Evolutionary conservation across 352 stramenopile genomes (phyloP), one percentile per base, ranked within the genome.

Genomic region (Thalassiosira pacifica): DNA sequence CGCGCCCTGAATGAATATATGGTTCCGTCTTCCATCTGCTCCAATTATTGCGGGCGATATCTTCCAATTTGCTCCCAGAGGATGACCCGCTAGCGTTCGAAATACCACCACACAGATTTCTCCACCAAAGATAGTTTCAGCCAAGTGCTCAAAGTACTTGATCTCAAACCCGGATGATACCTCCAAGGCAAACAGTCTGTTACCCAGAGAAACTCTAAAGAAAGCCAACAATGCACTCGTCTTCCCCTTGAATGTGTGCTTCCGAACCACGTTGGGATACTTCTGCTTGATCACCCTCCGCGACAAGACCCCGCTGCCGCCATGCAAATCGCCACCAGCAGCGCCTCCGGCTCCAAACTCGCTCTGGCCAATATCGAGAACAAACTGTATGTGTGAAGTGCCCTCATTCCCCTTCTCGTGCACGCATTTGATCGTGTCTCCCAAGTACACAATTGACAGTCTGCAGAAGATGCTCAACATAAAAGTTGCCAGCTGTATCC

Each of bases 201-300:
- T 84, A 66, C 87, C 87, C 0, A 92, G 40, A 27, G 87, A 84
- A 31, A 74, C 83, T 42, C 87, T 84, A 68, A 92, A 92, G 65
- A 92, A 92, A 2, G 87, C 87, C 26, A 84, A 81, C 24, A 92
- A 48, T 45, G 87, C 87, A 32, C 83, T 81, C 11, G 83, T 60
- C 87, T 90, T 92, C 24, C 87, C 86, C 86, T 88, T 91, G 22
- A 91, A 73, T 26, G 83, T 91, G 45, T 91, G 86, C 66, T 91
- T 91, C 68, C 86, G 57, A 57, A 91, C 53, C 9, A 90, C 64
- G 52, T 91, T 91, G 19, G 26, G 57, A 48, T 89, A 65, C 11
- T 18, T 79, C 31, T 82, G 45, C 10, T 76, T 53, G 40, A 90
- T 90, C 40, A 90, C 55, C 34, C 37, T 79, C 45, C 75, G 59